Percentiles rank a stretch among this genome's conserved stretches.
Conservation (phyloP, 1,284 basidiomycete genomes). For the Leccinum pseudoinsigne region DNA sequence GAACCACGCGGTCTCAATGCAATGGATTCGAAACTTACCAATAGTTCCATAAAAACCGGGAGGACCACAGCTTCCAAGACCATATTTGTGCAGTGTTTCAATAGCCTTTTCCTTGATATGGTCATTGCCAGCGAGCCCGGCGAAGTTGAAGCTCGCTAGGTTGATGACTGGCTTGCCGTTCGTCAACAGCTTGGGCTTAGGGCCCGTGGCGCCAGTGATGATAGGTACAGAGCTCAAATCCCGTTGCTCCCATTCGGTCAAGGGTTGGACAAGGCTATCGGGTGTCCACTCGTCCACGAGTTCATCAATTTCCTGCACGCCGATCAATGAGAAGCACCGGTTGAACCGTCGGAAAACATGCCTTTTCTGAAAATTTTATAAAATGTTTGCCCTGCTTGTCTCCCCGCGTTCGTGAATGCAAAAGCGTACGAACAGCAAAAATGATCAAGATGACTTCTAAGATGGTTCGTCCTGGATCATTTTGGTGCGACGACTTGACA, state of each 20-base stretch:
- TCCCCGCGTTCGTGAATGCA: constrained; percentile 88
- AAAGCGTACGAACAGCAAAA: constrained; percentile 87
- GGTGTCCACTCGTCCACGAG: constrained; percentile 96
- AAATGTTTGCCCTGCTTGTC: constrained; percentile 89
- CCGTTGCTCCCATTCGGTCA: constrained; percentile 59
- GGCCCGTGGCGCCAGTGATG: constrained; percentile 79
- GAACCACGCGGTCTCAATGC: background rate
- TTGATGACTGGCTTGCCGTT: constrained; percentile 86
- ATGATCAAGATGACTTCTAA: constrained; percentile 89
- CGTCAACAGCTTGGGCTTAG: constrained; percentile 76
- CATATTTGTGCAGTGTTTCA: constrained; percentile 88
- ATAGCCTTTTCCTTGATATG: constrained; percentile 85
- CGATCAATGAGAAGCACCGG: background rate
- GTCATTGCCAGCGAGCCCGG: constrained; percentile 88
- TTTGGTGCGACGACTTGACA: constrained; percentile 86
- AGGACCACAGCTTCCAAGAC: constrained; percentile 95
- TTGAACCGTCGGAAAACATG: constrained; percentile 29
- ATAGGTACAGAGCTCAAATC: constrained; percentile 79
- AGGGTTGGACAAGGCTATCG: constrained; percentile 75
- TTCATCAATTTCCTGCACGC: constrained; percentile 88
- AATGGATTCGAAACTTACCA: constrained; percentile 51
- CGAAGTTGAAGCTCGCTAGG: constrained; percentile 92
- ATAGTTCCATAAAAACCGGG: constrained; percentile 98
- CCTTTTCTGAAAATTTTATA: constrained; percentile 90
- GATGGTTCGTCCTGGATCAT: constrained; percentile 90